Evolutionary conservation across 169 alveolate genomes (phyloP), one percentile per base, ranked within the genome.

Genomic region (Perkinsus marinus): DNA sequence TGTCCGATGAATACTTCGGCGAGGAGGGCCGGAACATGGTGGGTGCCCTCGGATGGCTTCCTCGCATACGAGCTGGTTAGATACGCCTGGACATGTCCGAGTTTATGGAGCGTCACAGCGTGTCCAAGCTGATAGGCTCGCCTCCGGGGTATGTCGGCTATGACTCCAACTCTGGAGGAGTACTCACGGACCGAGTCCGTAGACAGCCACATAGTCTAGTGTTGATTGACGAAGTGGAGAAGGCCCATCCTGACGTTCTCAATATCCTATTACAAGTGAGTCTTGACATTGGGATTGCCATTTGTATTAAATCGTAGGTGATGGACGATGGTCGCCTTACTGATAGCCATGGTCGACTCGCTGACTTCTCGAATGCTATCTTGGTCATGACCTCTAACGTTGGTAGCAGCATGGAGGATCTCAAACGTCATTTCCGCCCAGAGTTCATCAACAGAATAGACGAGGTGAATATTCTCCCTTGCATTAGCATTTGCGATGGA

Each of bases 101-200:
- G 92, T 97, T 96, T 93, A 97, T 96, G 98, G 98, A 97, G 91
- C 96, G 96, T 69, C 98, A 97, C 93, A 93, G 97, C 39, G 97
- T 97, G 26, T 95, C 98, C n/a, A 90, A 96, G 43, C 94, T 97
- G 39, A 93, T 97, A 22, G 98, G 98, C 16, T 98, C 98, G 0
- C 98, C 98, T 3, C 98, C 98, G 0, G 98, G 98, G 0, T 96
- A 96, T 92, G 96, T 97, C 39, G 98, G 98, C n/a, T 96, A 93
- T 92, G 98, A 94, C 69, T 57, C 79, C 37, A 57, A 57, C 79
- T 96, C 96, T 91, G 98, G 99, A 17, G 99, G 99, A 0, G 95
- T 96, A 91, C 94, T 97, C 79, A 97, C 99, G 10, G 99, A 97
- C 91, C 98, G 97, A 22, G 97, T 97, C n/a, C 90, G 98, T 89